These are phyloP conservation scores for Lactarius pseudohatsudake DNA, from an alignment of 768 basidiomycete species.

Conservation along the genomic window DNA sequence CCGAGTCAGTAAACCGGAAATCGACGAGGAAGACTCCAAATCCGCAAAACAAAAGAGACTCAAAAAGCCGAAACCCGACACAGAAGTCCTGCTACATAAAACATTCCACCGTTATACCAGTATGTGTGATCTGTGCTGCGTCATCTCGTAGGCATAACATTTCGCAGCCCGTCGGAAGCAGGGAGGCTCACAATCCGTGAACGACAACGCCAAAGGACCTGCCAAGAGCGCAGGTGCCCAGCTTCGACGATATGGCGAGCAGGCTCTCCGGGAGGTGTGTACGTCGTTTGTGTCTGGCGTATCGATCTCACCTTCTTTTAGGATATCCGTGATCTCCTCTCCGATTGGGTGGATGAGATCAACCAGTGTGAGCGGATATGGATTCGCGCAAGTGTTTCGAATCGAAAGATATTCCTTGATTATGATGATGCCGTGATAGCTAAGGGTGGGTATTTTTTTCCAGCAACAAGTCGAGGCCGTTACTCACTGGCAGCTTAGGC, in stretches of 20 bases:
- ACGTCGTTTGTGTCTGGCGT: background rate
- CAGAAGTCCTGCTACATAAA: constrained; percentile 84
- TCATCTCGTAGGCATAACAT: background rate
- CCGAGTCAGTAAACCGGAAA: constrained; percentile 56
- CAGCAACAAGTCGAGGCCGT: background rate
- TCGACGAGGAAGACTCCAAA: constrained; percentile 40
- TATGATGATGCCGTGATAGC: constrained; percentile 76
- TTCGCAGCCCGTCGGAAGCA: constrained; percentile 88
- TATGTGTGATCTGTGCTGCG: constrained; percentile 42
- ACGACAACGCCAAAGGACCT: constrained; percentile 90
- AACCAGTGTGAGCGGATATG: constrained; percentile 86
- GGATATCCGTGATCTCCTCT: constrained; percentile 85
- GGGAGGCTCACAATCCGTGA: constrained; percentile 89
- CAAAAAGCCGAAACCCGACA: constrained; percentile 70
- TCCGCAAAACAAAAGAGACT: constrained; percentile 40
- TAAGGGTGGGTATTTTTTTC: constrained; percentile 46
- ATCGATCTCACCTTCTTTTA: constrained; percentile 35
- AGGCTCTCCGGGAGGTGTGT: constrained; percentile 82
- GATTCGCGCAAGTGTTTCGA: constrained; percentile 85
- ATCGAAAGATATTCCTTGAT: constrained; percentile 86
- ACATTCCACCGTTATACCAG: constrained; percentile 99
- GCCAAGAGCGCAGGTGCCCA: constrained; percentile 94
- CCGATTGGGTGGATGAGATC: constrained; percentile 88
- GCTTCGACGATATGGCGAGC: constrained; percentile 93
- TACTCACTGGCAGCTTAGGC: constrained; percentile 32